Evolutionary conservation across 179 eudicot genomes (phyloP), one percentile per base, ranked within the genome.

Genomic region (Silene noctiflora): DNA sequence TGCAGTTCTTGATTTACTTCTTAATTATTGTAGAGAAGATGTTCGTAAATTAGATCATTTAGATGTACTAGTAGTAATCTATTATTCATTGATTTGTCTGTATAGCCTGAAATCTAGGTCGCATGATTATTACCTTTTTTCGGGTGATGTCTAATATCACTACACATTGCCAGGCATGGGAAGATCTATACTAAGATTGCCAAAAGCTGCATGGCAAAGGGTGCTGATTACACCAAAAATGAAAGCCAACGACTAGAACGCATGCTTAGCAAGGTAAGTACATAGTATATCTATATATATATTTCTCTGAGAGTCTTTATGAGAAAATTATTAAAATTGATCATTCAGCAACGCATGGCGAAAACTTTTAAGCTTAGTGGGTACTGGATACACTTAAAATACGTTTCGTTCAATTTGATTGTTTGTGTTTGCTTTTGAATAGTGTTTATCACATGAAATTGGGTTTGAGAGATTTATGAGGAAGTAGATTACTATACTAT

Each of bases 231-330:
- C 80, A 88, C 98, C 55, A 89, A 83, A 83, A 95, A 88, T 62
- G 99, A 95, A 85, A 85, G 88, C 75, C 86, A 83, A 76, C 88
- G 99, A 20, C 81, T 95, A 64, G 99, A 91, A 55, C 99, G 99
- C 77, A 86, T 95, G 77, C 91, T 95, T 71, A 76, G 85, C 74
- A 95, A 91, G 98, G 99, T 95, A 87, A 77, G 5, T 62, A 51
- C 25, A 25, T 42, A 71, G n/a, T 71, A 31, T 56, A 42, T 4
- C 12, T 48, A 67, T 67, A 12, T 48, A 67, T 67, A 12, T 27
- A 61, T 51, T 17, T 14, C 19, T 73, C 65, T 1, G 0, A 31
- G 21, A 24, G 46, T 67, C 17, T 31, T 12, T 25, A 21, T 9
- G 58, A 16, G 1, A 20, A 19, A 20, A 19, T 60, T 22, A 10